Conservation (phyloP, 2,329 filamentous ascomycete genomes). For the Trichophyton rubrum region DNA sequence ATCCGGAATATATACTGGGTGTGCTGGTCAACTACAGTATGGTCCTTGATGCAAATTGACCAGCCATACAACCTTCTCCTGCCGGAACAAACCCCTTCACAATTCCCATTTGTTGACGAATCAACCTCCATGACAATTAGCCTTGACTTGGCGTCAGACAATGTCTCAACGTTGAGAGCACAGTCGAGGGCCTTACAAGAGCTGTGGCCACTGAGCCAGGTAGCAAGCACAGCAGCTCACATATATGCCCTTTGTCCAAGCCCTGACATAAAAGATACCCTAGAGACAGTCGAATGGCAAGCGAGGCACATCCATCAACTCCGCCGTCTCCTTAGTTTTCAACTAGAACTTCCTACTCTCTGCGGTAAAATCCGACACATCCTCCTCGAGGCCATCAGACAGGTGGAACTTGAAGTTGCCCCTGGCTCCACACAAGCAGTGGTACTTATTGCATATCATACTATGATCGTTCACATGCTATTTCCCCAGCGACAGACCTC, state of each 20-base stretch:
- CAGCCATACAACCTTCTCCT: conserved; percentile 6
- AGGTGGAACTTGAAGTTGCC: conserved; percentile 7
- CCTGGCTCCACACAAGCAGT: conserved; percentile 5
- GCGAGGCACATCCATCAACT: conserved; percentile 8
- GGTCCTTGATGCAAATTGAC: conserved; percentile 10
- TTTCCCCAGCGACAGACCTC: conserved; percentile 8
- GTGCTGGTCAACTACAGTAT: conserved; percentile 8
- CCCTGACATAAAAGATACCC: conserved; percentile 4
- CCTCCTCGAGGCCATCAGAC: conserved; percentile 5
- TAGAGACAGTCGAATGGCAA: conserved; percentile 8
- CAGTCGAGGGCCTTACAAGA: conserved; percentile 8
- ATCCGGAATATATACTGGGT: conserved; percentile 11
- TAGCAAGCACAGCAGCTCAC: conserved; percentile 8
- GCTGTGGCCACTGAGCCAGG: conserved; percentile 8
- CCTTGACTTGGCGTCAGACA: conserved; percentile 8
- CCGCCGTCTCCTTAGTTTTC: conserved; percentile 7
- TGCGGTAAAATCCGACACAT: conserved; percentile 8
- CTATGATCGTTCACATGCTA: conserved; percentile 10
- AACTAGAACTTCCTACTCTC: conserved; percentile 7
- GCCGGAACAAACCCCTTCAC: conserved; percentile 8
- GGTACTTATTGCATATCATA: conserved; percentile 8
- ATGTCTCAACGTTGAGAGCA: conserved; percentile 8
- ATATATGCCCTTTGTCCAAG: conserved; percentile 9
- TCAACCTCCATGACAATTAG: conserved; percentile 8
- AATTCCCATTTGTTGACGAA: conserved; percentile 8